Evolutionary conservation across 2,329 filamentous ascomycete species (phyloP).

Genomic region (Bimuria novae-zelandiae): DNA sequence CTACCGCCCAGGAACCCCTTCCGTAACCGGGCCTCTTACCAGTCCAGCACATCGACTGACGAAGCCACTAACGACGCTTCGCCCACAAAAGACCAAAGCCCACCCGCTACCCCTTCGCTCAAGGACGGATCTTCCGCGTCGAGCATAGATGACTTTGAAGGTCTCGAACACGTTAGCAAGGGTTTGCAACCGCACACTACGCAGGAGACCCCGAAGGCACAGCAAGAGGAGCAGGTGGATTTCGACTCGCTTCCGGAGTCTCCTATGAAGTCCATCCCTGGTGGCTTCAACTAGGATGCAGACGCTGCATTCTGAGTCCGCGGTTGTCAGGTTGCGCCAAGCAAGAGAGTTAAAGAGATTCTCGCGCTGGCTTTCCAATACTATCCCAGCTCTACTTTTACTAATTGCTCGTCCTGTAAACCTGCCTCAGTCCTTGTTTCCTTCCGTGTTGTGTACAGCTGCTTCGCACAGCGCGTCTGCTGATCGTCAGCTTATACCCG

Average conservation of each 20-base stretch:
- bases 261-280: conserved; percentile 37
- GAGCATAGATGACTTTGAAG: conserved; percentile 36
- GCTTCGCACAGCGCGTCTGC: too few species aligned
- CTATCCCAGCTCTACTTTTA: too few species aligned
- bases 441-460: too few species aligned
- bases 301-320: neutral
- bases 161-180: conserved; percentile 34
- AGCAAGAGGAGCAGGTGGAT: conserved; percentile 42
- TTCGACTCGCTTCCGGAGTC: conserved; percentile 50
- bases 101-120: conserved; percentile 41
- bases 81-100: conserved; percentile 30
- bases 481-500: too few species aligned
- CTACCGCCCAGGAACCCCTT: conserved; percentile 78
- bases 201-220: conserved; percentile 19
- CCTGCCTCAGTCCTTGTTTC: too few species aligned
- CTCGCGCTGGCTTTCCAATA: too few species aligned
- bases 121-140: conserved; percentile 40
- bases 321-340: too few species aligned
- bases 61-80: conserved; percentile 23
- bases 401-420: too few species aligned
- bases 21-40: conserved; percentile 46
- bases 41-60: conserved; percentile 34
- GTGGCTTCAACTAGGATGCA: conserved; percentile 26
- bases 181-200: conserved; percentile 32
- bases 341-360: too few species aligned